Conservation (phyloP, 768 basidiomycete species). For the Exidia glandulosa region DNA sequence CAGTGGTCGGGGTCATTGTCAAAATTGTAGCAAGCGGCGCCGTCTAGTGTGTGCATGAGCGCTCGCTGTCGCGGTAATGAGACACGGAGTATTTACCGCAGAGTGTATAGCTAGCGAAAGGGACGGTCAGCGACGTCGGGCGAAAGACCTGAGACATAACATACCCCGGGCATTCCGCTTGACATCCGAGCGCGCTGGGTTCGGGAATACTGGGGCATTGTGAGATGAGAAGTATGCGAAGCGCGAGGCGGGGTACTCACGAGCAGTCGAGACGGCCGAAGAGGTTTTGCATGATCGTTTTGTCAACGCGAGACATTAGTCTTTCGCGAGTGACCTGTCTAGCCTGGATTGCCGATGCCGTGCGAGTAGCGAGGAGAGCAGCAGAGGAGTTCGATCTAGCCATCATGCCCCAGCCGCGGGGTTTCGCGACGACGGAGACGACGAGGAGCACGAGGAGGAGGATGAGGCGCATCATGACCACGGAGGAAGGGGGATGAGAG, state of each 20-base stretch:
- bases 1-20: not conserved
- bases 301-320: not conserved
- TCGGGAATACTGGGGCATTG: not conserved
- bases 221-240: not conserved
- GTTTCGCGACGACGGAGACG: not conserved
- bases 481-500: not conserved
- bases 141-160: not conserved
- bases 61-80: not conserved
- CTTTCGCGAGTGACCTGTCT: not conserved
- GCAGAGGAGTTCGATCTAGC: not conserved
- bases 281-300: not conserved
- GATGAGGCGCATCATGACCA: not conserved
- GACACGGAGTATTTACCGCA: not conserved
- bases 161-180: not conserved
- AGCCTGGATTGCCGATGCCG: not conserved
- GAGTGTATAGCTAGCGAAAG: not conserved
- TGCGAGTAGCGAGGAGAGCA: not conserved
- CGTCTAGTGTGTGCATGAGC: not conserved
- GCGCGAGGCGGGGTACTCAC: not conserved
- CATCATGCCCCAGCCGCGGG: not conserved
- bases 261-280: not conserved
- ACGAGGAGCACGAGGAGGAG: not conserved
- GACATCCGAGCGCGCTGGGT: not conserved
- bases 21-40: not conserved
- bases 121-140: not conserved